A percentile compares a stretch with the other conserved stretches of the same genome.
These are phyloP conservation scores for Suhomyces bolitotheri DNA, from an alignment of 1,139 yeast genomes.

Conservation along the genomic window DNA sequence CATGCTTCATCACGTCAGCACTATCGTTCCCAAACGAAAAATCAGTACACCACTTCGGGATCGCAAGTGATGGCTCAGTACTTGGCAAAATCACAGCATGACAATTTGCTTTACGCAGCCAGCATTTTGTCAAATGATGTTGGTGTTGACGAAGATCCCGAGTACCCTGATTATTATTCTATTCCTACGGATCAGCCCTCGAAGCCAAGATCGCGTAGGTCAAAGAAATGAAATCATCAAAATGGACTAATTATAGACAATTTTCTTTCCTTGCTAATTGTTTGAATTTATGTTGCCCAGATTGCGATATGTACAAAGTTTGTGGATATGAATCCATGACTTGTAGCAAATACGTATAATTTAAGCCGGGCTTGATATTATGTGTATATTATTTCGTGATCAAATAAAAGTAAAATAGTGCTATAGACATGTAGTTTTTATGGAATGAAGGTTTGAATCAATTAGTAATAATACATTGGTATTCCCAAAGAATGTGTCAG, in stretches of 20 bases:
- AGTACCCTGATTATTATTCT: slow-evolving; percentile 5
- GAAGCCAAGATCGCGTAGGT: slow-evolving; percentile 4
- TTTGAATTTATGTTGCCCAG: too few relatives aligned
- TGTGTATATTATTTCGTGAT: slow-evolving; percentile 2
- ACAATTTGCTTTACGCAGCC: slow-evolving; percentile 57
- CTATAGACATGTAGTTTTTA: too few relatives aligned
- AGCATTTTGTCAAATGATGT: slow-evolving; percentile 37
- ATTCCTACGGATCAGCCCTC: slow-evolving; percentile 2
- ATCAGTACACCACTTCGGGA: slow-evolving; percentile 50
- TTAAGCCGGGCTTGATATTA: slow-evolving; percentile 5
- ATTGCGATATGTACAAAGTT: too few relatives aligned
- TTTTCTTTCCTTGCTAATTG: too few relatives aligned
- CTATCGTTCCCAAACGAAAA: slow-evolving; percentile 10
- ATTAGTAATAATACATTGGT: too few relatives aligned
- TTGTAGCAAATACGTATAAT: slow-evolving; percentile 1
- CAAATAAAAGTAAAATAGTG: too few relatives aligned
- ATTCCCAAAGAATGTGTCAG: too few relatives aligned
- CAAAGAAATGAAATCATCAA: slow-evolving; percentile 3
- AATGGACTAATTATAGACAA: slow-evolving; percentile 6
- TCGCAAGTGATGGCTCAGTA: slow-evolving; percentile 79
- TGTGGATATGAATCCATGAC: too few relatives aligned
- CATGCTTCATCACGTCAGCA: slow-evolving; percentile 6
- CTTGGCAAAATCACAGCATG: slow-evolving; percentile 68
- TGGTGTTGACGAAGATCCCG: slow-evolving; percentile 13
- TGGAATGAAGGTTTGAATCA: too few relatives aligned